These are phyloP conservation scores for Capsicum chinense DNA, from an alignment of 257 asterid species.

Conservation along the genomic window DNA sequence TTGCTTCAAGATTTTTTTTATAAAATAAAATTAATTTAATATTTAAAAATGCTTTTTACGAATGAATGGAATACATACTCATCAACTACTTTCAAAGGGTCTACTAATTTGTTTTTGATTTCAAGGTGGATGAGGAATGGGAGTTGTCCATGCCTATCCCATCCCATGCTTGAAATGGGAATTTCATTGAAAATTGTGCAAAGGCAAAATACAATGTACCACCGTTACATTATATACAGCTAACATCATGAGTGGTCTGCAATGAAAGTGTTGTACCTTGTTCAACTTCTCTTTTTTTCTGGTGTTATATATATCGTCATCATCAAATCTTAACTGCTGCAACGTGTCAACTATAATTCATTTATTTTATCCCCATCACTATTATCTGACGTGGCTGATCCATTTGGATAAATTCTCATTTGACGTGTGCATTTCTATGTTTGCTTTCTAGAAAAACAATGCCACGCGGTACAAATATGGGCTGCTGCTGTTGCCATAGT, in stretches of 20 bases:
- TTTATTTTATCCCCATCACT: background rate
- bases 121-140: background rate
- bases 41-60: no score
- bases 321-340: constrained; percentile 6
- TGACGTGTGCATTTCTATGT: background rate
- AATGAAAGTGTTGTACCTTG: background rate
- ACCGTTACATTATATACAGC: background rate
- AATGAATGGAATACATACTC: no score
- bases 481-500: background rate
- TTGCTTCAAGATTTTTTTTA: no score
- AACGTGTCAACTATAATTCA: constrained; percentile 13
- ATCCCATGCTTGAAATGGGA: background rate
- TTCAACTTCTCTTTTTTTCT: background rate
- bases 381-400: background rate
- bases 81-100: no score
- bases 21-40: no score
- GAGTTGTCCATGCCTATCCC: background rate
- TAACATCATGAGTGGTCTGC: background rate
- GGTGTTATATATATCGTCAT: background rate
- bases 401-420: background rate
- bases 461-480: background rate
- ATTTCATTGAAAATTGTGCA: background rate
- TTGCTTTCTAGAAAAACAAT: background rate
- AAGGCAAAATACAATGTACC: background rate
- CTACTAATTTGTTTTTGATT: no score